Evolutionary conservation across 2,329 filamentous ascomycete species (phyloP).

Genomic region (Alternaria rosae): DNA sequence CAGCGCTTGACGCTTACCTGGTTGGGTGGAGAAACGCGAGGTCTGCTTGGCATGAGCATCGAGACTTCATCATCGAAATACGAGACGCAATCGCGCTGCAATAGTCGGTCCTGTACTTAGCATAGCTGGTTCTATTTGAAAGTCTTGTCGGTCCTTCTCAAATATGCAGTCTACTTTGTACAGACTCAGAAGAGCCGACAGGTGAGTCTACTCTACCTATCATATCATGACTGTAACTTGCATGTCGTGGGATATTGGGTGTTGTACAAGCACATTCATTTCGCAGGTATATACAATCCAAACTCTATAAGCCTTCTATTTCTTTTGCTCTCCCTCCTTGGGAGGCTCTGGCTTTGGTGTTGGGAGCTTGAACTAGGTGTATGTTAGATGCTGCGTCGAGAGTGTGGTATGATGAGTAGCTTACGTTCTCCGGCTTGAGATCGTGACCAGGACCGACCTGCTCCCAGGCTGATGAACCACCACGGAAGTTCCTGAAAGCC

Average conservation of each 20-base stretch:
- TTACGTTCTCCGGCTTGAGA: conserved; percentile 72
- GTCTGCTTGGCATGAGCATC: conserved; percentile 15
- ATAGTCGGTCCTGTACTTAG: not conserved
- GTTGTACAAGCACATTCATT: conserved; percentile 34
- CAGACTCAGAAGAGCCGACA: not conserved
- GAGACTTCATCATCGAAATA: not conserved
- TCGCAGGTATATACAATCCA: conserved; percentile 51
- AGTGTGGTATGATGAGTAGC: conserved; percentile 37
- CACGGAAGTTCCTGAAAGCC: conserved; percentile 98
- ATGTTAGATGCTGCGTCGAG: conserved; percentile 1
- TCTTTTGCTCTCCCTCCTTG: conserved; percentile 90
- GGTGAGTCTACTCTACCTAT: not conserved
- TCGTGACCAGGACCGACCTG: conserved; percentile 76
- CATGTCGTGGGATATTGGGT: not conserved
- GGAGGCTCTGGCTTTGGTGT: conserved; percentile 89
- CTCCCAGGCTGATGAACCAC: conserved; percentile 71
- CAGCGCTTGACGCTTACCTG: conserved; percentile 7
- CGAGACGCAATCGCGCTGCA: not conserved
- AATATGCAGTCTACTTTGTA: not conserved
- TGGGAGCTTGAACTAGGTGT: conserved; percentile 82
- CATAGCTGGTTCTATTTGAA: not conserved
- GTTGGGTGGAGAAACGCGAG: conserved; percentile 22
- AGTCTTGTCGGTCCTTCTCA: not conserved
- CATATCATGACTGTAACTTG: not conserved
- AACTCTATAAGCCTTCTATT: conserved; percentile 63